Base-by-base conservation (phyloP, 331 rosid genomes). In the Telfairia occidentalis region DNA sequence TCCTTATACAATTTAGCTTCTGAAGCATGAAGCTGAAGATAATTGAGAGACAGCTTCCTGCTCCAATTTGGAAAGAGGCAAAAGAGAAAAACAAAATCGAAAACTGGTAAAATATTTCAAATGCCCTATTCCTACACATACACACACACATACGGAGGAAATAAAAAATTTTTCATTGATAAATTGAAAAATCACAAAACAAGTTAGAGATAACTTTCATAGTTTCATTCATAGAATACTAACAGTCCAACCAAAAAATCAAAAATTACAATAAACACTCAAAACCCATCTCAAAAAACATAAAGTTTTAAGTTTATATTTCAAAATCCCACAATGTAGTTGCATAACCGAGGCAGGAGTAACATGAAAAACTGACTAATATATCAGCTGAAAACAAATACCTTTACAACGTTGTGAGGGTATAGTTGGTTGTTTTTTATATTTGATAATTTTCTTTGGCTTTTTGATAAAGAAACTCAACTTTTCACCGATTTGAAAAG, bases 1-100 rank as follows among this genome's bases (percentile, higher is more conserved):
- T 91, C 96, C 86, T 86, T 89, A 77, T 81, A 81, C 57, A 90
- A 80, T 82, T 82, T 91, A 63, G 30, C 78, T 57, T 82, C 88
- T 61, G 95, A 84, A 70, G 90, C 87, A 78, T 83, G 87, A 67
- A 86, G 96, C 82, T 89, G 97, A 54, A 94, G 86, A 87, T 88
- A 90, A 81, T 91, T 87, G 90, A 94, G 86, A 53, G 98, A 94
- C 77, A 91, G 86, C 86, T 84, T 86, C 96, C 98, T 94, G 89
- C 79, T 86, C 76, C 77, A 81, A 75, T 42, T 21, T 50, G 37
- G 23, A 28, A 57, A 40, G 46, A 9, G 54, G n/a, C 74, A 46
- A 83, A 71, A 67, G 54, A 58, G 32, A 46, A 75, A 45, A 75
- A 73, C 75, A 55, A 53, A 70, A 5, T 52, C 73, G 74, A 40